phyloP scores from a whole-genome alignment of 2,329 filamentous ascomycete genomes.

The Xylariomycetidae sp. region DNA sequence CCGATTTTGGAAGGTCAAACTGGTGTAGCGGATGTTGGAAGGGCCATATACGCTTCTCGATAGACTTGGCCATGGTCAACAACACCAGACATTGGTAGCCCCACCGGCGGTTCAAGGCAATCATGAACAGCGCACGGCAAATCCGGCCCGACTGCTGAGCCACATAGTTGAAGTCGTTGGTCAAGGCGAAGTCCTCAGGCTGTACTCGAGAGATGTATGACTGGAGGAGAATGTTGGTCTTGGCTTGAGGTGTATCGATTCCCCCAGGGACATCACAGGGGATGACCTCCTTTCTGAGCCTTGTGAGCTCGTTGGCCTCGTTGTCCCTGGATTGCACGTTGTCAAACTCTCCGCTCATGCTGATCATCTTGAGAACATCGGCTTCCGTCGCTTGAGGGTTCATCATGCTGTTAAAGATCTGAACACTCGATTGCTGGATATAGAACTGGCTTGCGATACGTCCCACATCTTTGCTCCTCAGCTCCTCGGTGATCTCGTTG shows the following conservation, averaged over 20 bases:
- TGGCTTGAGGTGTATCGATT: constrained; percentile 68
- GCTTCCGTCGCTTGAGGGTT: constrained; percentile 76
- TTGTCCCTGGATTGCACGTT: constrained; percentile 90
- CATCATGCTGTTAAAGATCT: constrained; percentile 98
- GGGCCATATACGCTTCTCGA: constrained; percentile 92
- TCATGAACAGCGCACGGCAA: constrained; percentile 93
- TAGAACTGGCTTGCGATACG: constrained; percentile 97
- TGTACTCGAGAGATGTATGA: constrained; percentile 85
- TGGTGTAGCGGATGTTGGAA: constrained; percentile 93
- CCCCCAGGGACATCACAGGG: constrained; percentile 75
- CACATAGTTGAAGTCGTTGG: constrained; percentile 89
- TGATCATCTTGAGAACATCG: constrained; percentile 92
- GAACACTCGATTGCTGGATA: constrained; percentile 85
- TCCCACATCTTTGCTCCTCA: constrained; percentile 90
- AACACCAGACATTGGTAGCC: constrained; percentile 91
- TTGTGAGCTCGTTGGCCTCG: constrained; percentile 80
- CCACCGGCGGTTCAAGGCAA: constrained; percentile 91
- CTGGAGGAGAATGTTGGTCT: constrained; percentile 93
- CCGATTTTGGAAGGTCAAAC: constrained; percentile 80
- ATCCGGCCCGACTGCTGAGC: constrained; percentile 94
- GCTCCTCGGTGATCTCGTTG: constrained; percentile 88
- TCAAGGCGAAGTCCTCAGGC: constrained; percentile 87
- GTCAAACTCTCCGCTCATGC: constrained; percentile 95
- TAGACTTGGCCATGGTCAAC: constrained; percentile 89
- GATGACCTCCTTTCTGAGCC: constrained; percentile 63